Percentiles rank a stretch among this genome's conserved stretches.
Conservation (phyloP, 75 land plant genomes). For the Adiantum capillusveneris region DNA sequence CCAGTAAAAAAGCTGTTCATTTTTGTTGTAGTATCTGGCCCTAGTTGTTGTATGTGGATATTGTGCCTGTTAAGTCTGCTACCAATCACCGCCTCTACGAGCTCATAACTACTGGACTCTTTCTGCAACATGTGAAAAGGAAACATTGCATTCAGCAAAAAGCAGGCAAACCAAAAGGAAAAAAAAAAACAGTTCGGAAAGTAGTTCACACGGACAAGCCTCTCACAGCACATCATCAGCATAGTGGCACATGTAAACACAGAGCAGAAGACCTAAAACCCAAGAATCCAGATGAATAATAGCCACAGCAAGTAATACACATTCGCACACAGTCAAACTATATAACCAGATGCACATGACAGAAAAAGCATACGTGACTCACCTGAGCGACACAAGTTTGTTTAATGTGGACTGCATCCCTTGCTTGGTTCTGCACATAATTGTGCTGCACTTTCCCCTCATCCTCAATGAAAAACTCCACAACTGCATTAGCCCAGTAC, state of each 20-base stretch:
- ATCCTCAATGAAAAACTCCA: slow-evolving; percentile 51
- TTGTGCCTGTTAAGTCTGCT: slow-evolving; percentile 90
- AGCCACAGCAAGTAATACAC: too few species aligned
- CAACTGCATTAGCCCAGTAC: slow-evolving; percentile 82
- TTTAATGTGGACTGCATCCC: slow-evolving; percentile 69
- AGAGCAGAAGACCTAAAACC: too few species aligned
- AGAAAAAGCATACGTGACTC: too few species aligned
- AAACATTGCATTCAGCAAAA: too few species aligned
- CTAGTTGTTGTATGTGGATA: slow-evolving; percentile 78
- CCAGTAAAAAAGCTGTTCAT: slow-evolving; percentile 65
- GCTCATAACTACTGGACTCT: slow-evolving; percentile 58
- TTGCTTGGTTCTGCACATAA: slow-evolving; percentile 61
- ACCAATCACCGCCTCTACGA: slow-evolving; percentile 72
- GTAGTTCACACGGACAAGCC: too few species aligned
- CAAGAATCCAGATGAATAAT: too few species aligned
- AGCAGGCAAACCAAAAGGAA: too few species aligned
- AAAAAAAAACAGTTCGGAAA: too few species aligned
- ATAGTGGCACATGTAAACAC: too few species aligned
- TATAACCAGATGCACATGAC: too few species aligned
- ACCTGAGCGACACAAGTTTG: slow-evolving; percentile 91
- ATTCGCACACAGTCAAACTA: too few species aligned
- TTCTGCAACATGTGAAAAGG: slow-evolving; percentile 33
- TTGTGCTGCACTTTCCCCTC: slow-evolving; percentile 63
- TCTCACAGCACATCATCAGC: too few species aligned
- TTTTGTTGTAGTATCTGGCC: slow-evolving; percentile 85